Conservation (phyloP, 768 basidiomycete species). For the Lentinula detonsa region DNA sequence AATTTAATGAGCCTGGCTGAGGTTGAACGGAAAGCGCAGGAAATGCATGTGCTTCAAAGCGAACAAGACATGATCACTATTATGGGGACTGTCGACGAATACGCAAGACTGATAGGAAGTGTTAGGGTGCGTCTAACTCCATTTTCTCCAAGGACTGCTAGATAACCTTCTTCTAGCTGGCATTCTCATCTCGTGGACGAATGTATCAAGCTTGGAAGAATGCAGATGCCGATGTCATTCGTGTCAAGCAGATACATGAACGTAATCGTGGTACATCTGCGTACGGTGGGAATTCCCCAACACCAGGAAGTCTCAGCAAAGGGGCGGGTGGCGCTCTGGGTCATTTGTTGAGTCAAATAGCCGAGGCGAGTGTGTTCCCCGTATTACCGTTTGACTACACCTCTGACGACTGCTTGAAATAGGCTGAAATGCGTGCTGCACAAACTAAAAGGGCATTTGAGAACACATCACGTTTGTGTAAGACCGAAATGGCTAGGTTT, state of each 20-base stretch:
- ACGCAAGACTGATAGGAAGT: constrained; percentile 83
- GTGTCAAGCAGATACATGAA: constrained; percentile 74
- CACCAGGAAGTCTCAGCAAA: constrained; percentile 19
- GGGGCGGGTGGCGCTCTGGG: constrained; percentile 27
- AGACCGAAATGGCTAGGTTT: constrained; percentile 84
- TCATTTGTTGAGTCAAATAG: constrained; percentile 71
- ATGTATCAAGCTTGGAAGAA: constrained; percentile 77
- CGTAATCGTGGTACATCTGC: constrained; percentile 49
- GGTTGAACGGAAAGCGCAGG: constrained; percentile 68
- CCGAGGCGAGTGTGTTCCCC: constrained; percentile 50
- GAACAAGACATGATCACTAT: constrained; percentile 80
- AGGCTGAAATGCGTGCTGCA: constrained; percentile 82
- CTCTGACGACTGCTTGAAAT: background rate
- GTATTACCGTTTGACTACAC: background rate
- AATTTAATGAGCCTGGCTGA: constrained; percentile 68
- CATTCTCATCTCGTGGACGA: constrained; percentile 84
- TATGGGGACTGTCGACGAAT: constrained; percentile 87
- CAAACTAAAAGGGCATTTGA: constrained; percentile 90
- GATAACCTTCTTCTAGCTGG: constrained; percentile 43
- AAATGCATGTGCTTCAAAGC: constrained; percentile 67
- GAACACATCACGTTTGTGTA: constrained; percentile 79
- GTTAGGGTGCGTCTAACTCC: constrained; percentile 50
- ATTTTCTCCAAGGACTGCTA: background rate
- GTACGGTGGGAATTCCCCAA: constrained; percentile 72
- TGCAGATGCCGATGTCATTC: constrained; percentile 67